A percentile compares a stretch with the other conserved stretches of the same genome.
phyloP scores from a whole-genome alignment of 1,139 yeast genomes.

The Lipomyces yarrowii region DNA sequence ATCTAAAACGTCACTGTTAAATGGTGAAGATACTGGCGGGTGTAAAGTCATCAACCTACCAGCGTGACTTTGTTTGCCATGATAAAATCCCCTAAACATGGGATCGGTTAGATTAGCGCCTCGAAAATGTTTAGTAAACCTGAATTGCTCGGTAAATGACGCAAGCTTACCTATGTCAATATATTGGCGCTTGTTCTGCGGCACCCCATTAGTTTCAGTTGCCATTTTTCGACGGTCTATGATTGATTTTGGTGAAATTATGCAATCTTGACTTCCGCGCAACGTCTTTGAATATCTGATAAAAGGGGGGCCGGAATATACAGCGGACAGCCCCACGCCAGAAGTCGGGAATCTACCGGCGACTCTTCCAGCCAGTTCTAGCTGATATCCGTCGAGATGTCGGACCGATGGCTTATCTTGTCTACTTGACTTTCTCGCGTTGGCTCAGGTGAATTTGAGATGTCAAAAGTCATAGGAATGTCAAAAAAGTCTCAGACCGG shows the following conservation, averaged over 20 bases:
- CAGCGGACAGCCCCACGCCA: neutral
- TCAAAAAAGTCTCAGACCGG: no score
- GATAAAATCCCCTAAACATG: conserved; percentile 82
- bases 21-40: neutral
- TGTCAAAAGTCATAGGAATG: no score
- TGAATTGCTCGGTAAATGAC: neutral
- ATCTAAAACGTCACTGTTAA: conserved; percentile 33
- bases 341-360: neutral
- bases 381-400: neutral
- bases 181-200: conserved; percentile 1
- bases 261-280: neutral
- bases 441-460: no score
- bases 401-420: no score
- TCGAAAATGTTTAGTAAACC: conserved; percentile 40
- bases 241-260: neutral
- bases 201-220: neutral
- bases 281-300: neutral
- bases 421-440: no score
- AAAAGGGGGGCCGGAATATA: neutral
- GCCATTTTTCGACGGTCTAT: neutral
- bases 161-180: conserved; percentile 17
- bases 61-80: conserved; percentile 67
- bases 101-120: conserved; percentile 88
- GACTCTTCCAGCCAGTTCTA: neutral
- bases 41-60: conserved; percentile 13